A percentile compares a stretch with the other conserved stretches of the same genome.
phyloP scores from a whole-genome alignment of 2,329 filamentous ascomycete species.

The Parastagonospora avenae region DNA sequence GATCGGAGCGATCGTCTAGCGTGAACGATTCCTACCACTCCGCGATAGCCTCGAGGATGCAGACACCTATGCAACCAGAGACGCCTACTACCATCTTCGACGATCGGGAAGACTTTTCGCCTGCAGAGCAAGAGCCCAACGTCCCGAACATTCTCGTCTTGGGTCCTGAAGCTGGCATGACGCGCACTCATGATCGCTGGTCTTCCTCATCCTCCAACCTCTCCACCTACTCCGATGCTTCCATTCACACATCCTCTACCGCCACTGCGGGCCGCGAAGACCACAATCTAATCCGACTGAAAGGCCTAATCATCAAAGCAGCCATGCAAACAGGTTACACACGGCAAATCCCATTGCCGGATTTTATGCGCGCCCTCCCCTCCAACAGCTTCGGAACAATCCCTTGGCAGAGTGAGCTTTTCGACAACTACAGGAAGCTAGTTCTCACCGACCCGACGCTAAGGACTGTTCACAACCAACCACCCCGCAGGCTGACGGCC shows the following conservation, averaged over 20 bases:
- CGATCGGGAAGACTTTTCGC: slow-evolving; percentile 77
- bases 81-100: slow-evolving; percentile 96
- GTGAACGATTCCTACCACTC: slow-evolving; percentile 54
- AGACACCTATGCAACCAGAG: slow-evolving; percentile 64
- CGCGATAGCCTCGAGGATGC: slow-evolving; percentile 46
- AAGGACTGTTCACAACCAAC: slow-evolving; percentile 53
- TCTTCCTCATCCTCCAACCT: slow-evolving; percentile 76
- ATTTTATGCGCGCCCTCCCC: slow-evolving; percentile 77
- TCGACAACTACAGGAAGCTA: slow-evolving; percentile 80
- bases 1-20: slow-evolving; percentile 49
- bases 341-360: slow-evolving; percentile 67
- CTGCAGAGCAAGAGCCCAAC: slow-evolving; percentile 67
- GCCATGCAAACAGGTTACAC: slow-evolving; percentile 84
- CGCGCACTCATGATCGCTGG: slow-evolving; percentile 70
- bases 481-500: slow-evolving; percentile 67
- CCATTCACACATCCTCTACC: slow-evolving; percentile 69
- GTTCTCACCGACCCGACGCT: slow-evolving; percentile 76
- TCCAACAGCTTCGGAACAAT: slow-evolving; percentile 78
- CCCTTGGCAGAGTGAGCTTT: slow-evolving; percentile 70
- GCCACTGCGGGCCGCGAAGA: slow-evolving; percentile 74
- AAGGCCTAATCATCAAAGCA: slow-evolving; percentile 79
- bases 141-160: slow-evolving; percentile 89
- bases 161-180: slow-evolving; percentile 65
- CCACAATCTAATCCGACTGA: slow-evolving; percentile 75
- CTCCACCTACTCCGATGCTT: slow-evolving; percentile 76